Percentiles rank a stretch among this genome's conserved stretches.
phyloP scores from a whole-genome alignment of 257 asterid species.

The Lycium ferocissimum region DNA sequence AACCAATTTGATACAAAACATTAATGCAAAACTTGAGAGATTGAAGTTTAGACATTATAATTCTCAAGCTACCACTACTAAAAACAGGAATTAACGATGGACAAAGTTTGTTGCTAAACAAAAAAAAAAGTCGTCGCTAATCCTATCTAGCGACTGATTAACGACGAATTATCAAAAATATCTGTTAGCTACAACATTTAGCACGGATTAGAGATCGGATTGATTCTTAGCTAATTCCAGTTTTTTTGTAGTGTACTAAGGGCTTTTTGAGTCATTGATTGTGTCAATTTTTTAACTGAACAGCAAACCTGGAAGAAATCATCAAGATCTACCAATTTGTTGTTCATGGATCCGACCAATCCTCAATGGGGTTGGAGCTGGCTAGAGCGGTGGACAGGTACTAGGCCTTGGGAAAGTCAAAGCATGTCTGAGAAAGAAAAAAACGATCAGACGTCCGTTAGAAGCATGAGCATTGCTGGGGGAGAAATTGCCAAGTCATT shows the following conservation, averaged over 20 bases:
- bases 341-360: conserved; percentile 94
- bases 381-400: conserved; percentile 92
- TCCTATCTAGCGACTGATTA: too few species aligned
- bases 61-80: too few species aligned
- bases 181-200: too few species aligned
- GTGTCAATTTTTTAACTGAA: conserved; percentile 29
- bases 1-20: not conserved
- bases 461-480: conserved; percentile 49
- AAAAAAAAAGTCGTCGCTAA: too few species aligned
- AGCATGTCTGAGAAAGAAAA: conserved; percentile 60
- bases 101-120: too few species aligned
- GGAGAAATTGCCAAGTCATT: conserved; percentile 85
- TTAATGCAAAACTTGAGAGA: too few species aligned
- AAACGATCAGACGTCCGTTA: conserved; percentile 49
- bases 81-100: too few species aligned
- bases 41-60: not conserved
- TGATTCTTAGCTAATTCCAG: too few species aligned
- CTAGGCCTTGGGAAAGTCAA: conserved; percentile 70
- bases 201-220: too few species aligned
- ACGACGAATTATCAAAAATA: too few species aligned
- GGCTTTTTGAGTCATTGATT: not conserved
- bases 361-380: conserved; percentile 99
- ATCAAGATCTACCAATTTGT: conserved; percentile 64
- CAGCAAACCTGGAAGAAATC: conserved; percentile 97
- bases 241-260: too few species aligned